Conservation (phyloP, 257 asterid genomes). For the Nicotiana obtusifolia region DNA sequence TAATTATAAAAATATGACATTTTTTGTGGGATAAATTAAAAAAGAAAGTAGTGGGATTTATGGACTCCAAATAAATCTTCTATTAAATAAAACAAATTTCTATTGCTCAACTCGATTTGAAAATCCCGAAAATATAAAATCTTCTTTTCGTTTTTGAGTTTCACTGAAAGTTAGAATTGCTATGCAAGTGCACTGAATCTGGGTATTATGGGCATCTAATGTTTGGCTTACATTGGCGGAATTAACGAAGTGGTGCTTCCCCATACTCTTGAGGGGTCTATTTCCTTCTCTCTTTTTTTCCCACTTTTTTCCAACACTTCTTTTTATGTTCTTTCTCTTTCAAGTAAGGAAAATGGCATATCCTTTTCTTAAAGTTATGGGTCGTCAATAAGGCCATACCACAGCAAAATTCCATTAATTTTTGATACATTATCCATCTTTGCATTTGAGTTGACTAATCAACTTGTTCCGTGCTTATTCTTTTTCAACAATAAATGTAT, state of each 20-base stretch:
- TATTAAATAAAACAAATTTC: not conserved
- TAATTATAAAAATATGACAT: too few species aligned
- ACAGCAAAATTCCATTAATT: not conserved
- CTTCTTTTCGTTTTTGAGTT: not conserved
- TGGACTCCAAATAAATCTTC: too few species aligned
- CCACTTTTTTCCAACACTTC: not conserved
- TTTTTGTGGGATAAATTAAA: too few species aligned
- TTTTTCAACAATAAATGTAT: not conserved
- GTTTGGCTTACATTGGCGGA: not conserved
- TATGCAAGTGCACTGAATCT: slow-evolving; percentile 21
- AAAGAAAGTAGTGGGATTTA: too few species aligned
- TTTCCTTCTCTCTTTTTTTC: not conserved
- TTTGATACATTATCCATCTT: not conserved
- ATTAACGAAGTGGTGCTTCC: not conserved
- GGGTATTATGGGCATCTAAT: slow-evolving; percentile 17
- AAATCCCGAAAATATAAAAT: not conserved
- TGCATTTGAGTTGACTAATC: not conserved
- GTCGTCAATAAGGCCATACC: not conserved
- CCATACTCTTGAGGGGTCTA: slow-evolving; percentile 19
- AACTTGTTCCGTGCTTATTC: not conserved
- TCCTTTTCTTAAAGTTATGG: not conserved
- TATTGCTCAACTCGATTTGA: not conserved
- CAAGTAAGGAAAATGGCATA: not conserved
- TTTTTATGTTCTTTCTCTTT: not conserved
- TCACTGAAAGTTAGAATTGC: not conserved